These are phyloP conservation scores for Eutrema yunnanense DNA, from an alignment of 345 rosid genomes.

Conservation along the genomic window DNA sequence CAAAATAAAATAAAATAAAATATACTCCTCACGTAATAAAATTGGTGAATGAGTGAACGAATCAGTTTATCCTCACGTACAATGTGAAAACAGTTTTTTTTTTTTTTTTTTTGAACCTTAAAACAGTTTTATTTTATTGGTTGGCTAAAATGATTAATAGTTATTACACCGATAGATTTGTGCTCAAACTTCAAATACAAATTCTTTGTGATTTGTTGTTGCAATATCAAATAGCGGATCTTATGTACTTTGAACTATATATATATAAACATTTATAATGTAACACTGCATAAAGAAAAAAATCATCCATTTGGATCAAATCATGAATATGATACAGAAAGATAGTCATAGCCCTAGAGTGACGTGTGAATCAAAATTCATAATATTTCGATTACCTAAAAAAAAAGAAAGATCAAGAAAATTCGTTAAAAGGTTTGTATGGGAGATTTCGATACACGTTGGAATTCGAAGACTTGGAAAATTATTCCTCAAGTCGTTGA, in stretches of 20 bases:
- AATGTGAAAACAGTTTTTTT: neutral
- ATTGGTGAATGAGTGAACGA: no score
- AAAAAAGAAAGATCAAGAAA: no score
- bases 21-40: neutral
- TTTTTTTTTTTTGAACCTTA: neutral
- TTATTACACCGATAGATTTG: neutral
- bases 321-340: neutral
- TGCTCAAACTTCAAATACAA: slow-evolving; percentile 2
- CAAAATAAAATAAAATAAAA: neutral
- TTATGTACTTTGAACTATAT: neutral
- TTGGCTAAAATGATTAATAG: neutral
- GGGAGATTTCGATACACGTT: slow-evolving; percentile 8
- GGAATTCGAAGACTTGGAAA: slow-evolving; percentile 6
- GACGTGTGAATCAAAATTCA: neutral
- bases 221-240: neutral
- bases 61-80: neutral
- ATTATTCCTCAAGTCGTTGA: neutral
- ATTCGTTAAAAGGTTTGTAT: neutral
- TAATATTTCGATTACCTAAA: no score
- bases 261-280: no score
- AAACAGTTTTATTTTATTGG: neutral
- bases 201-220: neutral
- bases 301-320: neutral
- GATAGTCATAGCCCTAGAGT: neutral
- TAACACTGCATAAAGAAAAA: neutral